Conservation (phyloP, 331 rosid genomes). For the Stylosanthes scabra region DNA sequence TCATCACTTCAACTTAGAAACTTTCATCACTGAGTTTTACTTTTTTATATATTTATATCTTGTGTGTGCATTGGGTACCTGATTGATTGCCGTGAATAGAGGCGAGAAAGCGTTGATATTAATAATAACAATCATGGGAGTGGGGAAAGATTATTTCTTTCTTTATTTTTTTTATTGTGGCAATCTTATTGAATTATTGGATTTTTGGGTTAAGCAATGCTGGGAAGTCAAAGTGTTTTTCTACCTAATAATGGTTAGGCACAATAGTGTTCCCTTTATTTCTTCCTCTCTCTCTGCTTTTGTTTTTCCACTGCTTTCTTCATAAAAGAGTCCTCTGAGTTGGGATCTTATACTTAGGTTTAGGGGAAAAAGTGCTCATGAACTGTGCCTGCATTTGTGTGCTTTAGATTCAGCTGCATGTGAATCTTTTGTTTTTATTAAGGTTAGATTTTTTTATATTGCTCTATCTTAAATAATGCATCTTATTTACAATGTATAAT, state of each 20-base stretch:
- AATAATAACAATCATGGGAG: no score
- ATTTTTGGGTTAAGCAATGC: conserved; percentile 28
- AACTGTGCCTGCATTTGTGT: conserved; percentile 31
- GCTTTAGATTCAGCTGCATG: conserved; percentile 29
- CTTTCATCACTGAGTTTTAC: background rate
- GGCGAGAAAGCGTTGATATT: no score
- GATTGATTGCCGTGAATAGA: conserved; percentile 40
- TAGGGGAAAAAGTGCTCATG: conserved; percentile 4
- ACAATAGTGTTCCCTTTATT: conserved; percentile 13
- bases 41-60: conserved; percentile 16
- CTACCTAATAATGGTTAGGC: conserved; percentile 27
- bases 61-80: conserved; percentile 2
- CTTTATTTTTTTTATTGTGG: background rate
- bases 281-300: background rate
- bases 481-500: conserved; percentile 15
- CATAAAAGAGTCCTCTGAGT: background rate
- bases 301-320: conserved; percentile 8
- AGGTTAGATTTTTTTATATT: background rate
- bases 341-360: conserved; percentile 34
- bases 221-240: conserved; percentile 35
- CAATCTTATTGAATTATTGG: conserved; percentile 14
- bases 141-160: background rate
- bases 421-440: conserved; percentile 13
- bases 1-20: background rate
- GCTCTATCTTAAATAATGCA: conserved; percentile 14